Base-by-base conservation (phyloP, 1,284 basidiomycete genomes). In the Sporisorium scitamineum region DNA sequence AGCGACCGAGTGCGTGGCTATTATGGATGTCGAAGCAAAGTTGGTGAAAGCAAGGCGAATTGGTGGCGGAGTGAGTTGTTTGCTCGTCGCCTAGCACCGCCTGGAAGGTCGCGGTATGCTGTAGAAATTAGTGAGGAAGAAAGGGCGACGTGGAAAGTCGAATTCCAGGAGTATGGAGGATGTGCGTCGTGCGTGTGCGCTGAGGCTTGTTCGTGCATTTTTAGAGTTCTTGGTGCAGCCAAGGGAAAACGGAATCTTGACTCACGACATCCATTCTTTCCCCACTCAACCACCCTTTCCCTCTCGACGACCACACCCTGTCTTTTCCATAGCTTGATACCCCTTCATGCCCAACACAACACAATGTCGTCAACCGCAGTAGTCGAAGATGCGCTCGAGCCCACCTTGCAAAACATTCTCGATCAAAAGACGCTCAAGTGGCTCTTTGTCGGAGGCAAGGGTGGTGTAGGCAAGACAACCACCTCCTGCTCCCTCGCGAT, bases 401-500 rank as follows among this genome's bases (percentile, higher is more conserved):
- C 83, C 2, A 85, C 82, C 61, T 70, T 85, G 26, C 79, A 83
- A 54, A 82, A 81, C 70, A 80, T 85, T 50, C 59, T 85, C 32
- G 83, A 85, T 44, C 84, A 85, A 42, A 81, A 82, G 51, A 71
- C 81, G 44, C 79, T 85, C 45, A 84, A 84, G 61, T 85, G 84
- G 84, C 79, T 85, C 52, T 85, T 84, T 62, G 83, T 83, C 45
- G 84, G 84, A 20, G 84, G 84, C n/a, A 85, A 85, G 61, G 84
- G 84, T 54, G 84, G 84, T 64, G 84, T 85, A 5, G 84, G 84
- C 41, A 84, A 85, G 71, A 85, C 84, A 37, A 83, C 84, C 18
- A 85, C 84, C 16, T 83, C 83, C 22, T 84, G 82, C 50, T 78
- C 83, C 24, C 78, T 85, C 7, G 84, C 83, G 20, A 77, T 83